A percentile compares a stretch with the other conserved stretches of the same genome.
Evolutionary conservation across 305 asterid species (phyloP).

Genomic region (Fraxinus baroniana): DNA sequence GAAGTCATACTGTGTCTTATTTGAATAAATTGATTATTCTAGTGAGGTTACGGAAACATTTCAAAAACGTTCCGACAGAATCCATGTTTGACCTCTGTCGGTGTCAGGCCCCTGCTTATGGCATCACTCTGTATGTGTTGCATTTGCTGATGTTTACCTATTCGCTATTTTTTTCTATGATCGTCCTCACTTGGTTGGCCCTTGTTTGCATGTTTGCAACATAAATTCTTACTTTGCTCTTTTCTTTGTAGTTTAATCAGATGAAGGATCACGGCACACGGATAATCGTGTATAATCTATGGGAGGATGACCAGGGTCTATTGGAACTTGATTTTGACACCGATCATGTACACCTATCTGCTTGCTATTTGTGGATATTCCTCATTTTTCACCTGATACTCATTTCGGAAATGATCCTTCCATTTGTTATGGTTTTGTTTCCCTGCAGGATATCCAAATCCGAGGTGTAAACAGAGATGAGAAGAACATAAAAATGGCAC

Average conservation of each 20-base stretch:
- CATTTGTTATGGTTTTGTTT: slow-evolving; percentile 17
- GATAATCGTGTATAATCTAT: slow-evolving; percentile 79
- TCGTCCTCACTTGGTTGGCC: not conserved
- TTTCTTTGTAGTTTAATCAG: slow-evolving; percentile 57
- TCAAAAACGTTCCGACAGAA: not conserved
- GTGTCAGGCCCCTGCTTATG: slow-evolving; percentile 2
- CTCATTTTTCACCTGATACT: slow-evolving; percentile 4
- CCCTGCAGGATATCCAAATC: slow-evolving; percentile 83
- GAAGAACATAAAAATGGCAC: slow-evolving; percentile 84
- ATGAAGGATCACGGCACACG: slow-evolving; percentile 86
- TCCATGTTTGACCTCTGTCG: not conserved
- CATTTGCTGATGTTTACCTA: slow-evolving; percentile 10
- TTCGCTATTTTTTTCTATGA: slow-evolving; percentile 15
- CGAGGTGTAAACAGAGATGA: slow-evolving; percentile 96
- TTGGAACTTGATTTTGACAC: slow-evolving; percentile 88
- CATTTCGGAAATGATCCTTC: not conserved
- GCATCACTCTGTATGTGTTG: not conserved
- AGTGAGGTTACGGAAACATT: not conserved
- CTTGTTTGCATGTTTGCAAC: not conserved
- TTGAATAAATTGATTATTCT: not conserved
- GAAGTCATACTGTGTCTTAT: not conserved
- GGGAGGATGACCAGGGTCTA: slow-evolving; percentile 96
- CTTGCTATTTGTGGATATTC: slow-evolving; percentile 18
- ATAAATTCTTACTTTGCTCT: not conserved
- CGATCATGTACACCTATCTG: slow-evolving; percentile 52